These are phyloP conservation scores for Eimeria necatrix DNA, from an alignment of 169 alveolate species.

Conservation along the genomic window DNA sequence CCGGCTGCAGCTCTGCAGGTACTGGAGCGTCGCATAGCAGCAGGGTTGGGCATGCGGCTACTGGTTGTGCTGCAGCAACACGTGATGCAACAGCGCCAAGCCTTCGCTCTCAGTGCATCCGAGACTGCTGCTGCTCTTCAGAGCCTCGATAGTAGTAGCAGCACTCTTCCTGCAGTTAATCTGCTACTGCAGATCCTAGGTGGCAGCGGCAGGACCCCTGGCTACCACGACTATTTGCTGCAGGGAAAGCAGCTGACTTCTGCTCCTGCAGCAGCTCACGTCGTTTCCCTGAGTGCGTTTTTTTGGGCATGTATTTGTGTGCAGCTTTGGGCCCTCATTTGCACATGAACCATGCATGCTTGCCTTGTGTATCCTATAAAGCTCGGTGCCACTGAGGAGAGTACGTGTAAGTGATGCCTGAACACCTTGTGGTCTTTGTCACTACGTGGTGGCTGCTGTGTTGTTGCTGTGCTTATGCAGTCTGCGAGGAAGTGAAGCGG, in stretches of 20 bases:
- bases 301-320: background rate
- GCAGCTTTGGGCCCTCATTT: too few relatives aligned
- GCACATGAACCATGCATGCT: too few relatives aligned
- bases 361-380: too few relatives aligned
- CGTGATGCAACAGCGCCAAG: slow-evolving; percentile 73
- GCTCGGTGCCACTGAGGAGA: too few relatives aligned
- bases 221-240: slow-evolving; percentile 69
- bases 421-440: background rate
- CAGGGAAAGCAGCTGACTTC: slow-evolving; percentile 35
- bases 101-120: slow-evolving; percentile 54
- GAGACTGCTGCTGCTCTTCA: slow-evolving; percentile 48
- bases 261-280: slow-evolving; percentile 59
- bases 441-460: background rate
- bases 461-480: slow-evolving; percentile 41
- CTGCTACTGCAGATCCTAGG: slow-evolving; percentile 40
- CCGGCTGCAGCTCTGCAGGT: slow-evolving; percentile 71
- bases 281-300: slow-evolving; percentile 38
- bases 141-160: slow-evolving; percentile 53
- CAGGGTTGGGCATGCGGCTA: slow-evolving; percentile 60
- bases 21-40: slow-evolving; percentile 62
- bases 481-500: slow-evolving; percentile 59
- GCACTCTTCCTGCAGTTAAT: slow-evolving; percentile 27
- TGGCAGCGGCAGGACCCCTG: slow-evolving; percentile 29
- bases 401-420: too few relatives aligned
- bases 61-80: slow-evolving; percentile 75